Percentiles rank a stretch among this genome's conserved stretches.
phyloP scores from a whole-genome alignment of 2,329 filamentous ascomycete species.

The Falciphora oryzae region DNA sequence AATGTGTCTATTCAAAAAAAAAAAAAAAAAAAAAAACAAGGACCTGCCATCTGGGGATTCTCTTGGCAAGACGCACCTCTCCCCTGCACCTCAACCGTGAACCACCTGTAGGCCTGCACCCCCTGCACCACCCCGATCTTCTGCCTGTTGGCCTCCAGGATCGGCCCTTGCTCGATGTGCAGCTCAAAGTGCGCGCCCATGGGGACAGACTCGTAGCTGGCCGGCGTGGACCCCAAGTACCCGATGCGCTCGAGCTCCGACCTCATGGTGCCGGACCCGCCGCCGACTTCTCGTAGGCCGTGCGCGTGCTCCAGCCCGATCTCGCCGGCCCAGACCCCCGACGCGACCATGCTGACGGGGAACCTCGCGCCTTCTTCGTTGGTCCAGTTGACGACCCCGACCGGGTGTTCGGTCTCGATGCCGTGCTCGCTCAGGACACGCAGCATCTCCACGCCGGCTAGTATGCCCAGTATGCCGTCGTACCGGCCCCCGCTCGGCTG shows the following conservation, averaged over 20 bases:
- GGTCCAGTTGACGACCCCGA: constrained; percentile 75
- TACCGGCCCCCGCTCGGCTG: constrained; percentile 63
- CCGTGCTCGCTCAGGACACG: constrained; percentile 60
- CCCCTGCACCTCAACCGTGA: constrained; percentile 59
- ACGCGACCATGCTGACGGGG: constrained; percentile 67
- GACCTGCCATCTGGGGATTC: no score
- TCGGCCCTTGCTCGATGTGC: constrained; percentile 79
- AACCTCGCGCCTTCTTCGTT: constrained; percentile 81
- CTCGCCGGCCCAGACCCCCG: constrained; percentile 70
- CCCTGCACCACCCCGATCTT: constrained; percentile 66
- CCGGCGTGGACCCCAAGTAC: constrained; percentile 55
- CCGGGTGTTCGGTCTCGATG: constrained; percentile 62
- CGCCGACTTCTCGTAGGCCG: constrained; percentile 54
- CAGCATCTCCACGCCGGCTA: constrained; percentile 68
- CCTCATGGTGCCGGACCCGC: constrained; percentile 57
- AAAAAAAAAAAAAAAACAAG: background rate
- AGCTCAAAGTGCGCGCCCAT: constrained; percentile 77
- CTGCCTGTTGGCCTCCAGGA: constrained; percentile 58
- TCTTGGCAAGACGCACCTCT: constrained; percentile 26
- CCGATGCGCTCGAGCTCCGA: constrained; percentile 66
- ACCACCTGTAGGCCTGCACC: constrained; percentile 72
- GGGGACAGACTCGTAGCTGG: constrained; percentile 52
- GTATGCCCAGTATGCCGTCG: constrained; percentile 71
- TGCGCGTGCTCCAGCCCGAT: constrained; percentile 58
- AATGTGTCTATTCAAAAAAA: background rate